These are phyloP conservation scores for Nemania sp. DNA, from an alignment of 2,329 filamentous ascomycete species.

Conservation along the genomic window DNA sequence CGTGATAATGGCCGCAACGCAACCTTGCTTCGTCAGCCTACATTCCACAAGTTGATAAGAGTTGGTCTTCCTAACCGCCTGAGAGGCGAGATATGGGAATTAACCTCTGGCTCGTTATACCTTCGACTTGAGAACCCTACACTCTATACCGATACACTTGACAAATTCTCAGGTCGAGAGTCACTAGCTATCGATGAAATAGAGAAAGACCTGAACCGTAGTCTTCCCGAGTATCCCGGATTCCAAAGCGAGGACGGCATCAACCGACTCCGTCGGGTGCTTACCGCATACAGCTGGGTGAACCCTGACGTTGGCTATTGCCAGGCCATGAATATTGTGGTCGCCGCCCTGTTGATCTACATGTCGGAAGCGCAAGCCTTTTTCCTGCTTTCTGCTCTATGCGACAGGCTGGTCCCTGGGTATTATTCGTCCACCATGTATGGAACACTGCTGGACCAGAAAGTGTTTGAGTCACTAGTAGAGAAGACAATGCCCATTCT, in stretches of 20 bases:
- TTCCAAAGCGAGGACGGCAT: conserved; percentile 98
- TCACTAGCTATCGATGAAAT: conserved; percentile 98
- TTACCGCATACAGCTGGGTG: conserved; percentile 97
- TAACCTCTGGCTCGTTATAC: conserved; percentile 89
- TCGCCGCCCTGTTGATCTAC: conserved; percentile 96
- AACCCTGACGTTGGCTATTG: conserved; percentile 97
- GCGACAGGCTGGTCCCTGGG: conserved; percentile 88
- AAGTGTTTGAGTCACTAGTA: conserved; percentile 96
- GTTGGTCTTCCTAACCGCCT: conserved; percentile 93
- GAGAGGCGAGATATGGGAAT: conserved; percentile 93
- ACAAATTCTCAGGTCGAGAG: conserved; percentile 80
- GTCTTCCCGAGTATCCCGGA: conserved; percentile 93
- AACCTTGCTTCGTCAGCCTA: conserved; percentile 90
- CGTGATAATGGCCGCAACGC: conserved; percentile 92
- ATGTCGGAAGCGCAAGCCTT: conserved; percentile 97
- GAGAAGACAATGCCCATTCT: conserved; percentile 98
- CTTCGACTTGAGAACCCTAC: conserved; percentile 83
- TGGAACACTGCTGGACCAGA: conserved; percentile 92
- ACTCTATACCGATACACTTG: conserved; percentile 80
- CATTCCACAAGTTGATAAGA: conserved; percentile 95
- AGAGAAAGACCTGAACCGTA: conserved; percentile 96
- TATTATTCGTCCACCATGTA: conserved; percentile 99
- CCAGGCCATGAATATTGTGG: conserved; percentile 99
- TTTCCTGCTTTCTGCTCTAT: conserved; percentile 87
- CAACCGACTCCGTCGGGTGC: conserved; percentile 80